phyloP scores from a whole-genome alignment of 169 alveolate genomes.

The Cryptosporidium sp. region DNA sequence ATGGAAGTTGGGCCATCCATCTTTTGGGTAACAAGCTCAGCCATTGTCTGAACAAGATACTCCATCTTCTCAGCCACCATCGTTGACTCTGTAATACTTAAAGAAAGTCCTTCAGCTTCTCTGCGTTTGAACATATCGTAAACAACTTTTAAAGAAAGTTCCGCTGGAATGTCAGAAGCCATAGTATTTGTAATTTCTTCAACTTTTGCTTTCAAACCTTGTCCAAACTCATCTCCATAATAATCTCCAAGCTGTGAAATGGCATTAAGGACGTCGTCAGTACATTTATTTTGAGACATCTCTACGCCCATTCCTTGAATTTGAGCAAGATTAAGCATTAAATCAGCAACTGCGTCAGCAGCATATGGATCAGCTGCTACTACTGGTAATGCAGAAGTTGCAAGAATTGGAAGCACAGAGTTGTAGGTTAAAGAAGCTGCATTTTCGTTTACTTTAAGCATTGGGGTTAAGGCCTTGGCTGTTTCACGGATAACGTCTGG shows the following conservation, averaged over 20 bases:
- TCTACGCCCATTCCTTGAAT: constrained; percentile 69
- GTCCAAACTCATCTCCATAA: constrained; percentile 74
- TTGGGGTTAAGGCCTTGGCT: constrained; percentile 26
- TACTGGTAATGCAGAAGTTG: constrained; percentile 39
- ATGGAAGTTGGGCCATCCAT: constrained; percentile 43
- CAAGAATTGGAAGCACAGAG: constrained; percentile 49
- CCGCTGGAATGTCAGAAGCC: constrained; percentile 67
- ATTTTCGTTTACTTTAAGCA: constrained; percentile 50
- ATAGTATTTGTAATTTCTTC: constrained; percentile 48
- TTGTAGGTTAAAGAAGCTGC: constrained; percentile 46
- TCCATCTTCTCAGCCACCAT: constrained; percentile 38
- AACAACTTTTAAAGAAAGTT: constrained; percentile 53
- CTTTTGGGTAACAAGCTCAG: constrained; percentile 8
- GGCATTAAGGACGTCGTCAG: constrained; percentile 42
- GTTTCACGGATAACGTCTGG: constrained; percentile 43
- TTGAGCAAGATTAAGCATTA: constrained; percentile 52
- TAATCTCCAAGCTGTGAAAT: constrained; percentile 58
- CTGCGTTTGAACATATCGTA: constrained; percentile 61
- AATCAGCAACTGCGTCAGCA: constrained; percentile 60
- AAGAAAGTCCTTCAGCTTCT: constrained; percentile 53
- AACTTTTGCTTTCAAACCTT: constrained; percentile 30
- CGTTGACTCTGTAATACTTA: constrained; percentile 35
- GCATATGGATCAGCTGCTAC: constrained; percentile 73
- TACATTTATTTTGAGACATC: constrained; percentile 42
- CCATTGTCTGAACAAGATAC: constrained; percentile 53